phyloP scores from a whole-genome alignment of 2,329 filamentous ascomycete genomes.

The Venturia aucupariae region DNA sequence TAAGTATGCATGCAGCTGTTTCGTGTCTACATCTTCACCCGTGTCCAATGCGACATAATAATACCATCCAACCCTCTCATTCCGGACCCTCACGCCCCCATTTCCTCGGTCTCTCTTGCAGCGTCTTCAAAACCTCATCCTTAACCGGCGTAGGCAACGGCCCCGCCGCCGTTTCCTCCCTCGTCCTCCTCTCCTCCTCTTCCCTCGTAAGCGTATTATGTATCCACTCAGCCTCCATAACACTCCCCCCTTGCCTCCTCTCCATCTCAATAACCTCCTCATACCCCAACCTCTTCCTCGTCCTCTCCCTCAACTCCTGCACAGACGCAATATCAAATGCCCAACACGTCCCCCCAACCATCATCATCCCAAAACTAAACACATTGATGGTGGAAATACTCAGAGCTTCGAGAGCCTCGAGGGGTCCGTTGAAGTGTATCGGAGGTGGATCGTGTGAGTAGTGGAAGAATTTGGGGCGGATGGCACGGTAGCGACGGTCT shows the following conservation, averaged over 20 bases:
- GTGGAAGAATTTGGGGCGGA: slow-evolving; percentile 14
- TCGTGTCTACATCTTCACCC: not conserved
- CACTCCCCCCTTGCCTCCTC: not conserved
- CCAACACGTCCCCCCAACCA: slow-evolving; percentile 12
- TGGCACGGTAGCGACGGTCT: slow-evolving; percentile 10
- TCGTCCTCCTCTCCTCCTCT: slow-evolving; percentile 11
- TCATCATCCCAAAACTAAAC: slow-evolving; percentile 13
- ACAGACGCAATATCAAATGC: slow-evolving; percentile 12
- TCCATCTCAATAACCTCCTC: slow-evolving; percentile 13
- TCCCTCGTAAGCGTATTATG: not conserved
- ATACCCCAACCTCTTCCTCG: slow-evolving; percentile 12
- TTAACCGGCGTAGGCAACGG: not conserved
- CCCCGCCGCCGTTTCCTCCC: not conserved
- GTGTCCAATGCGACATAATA: not conserved
- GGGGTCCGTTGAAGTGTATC: slow-evolving; percentile 8
- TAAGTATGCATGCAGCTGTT: not conserved
- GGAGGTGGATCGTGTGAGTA: slow-evolving; percentile 10
- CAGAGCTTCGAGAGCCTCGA: slow-evolving; percentile 14
- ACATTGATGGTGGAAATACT: slow-evolving; percentile 14
- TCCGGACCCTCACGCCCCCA: not conserved
- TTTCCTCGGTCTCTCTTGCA: not conserved
- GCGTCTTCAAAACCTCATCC: not conserved
- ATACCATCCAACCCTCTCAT: not conserved
- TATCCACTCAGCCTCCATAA: slow-evolving; percentile 8
- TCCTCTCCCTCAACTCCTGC: slow-evolving; percentile 10